These are phyloP conservation scores for Metarhizium robertsii DNA, from an alignment of 2,329 filamentous ascomycete species.

Conservation along the genomic window DNA sequence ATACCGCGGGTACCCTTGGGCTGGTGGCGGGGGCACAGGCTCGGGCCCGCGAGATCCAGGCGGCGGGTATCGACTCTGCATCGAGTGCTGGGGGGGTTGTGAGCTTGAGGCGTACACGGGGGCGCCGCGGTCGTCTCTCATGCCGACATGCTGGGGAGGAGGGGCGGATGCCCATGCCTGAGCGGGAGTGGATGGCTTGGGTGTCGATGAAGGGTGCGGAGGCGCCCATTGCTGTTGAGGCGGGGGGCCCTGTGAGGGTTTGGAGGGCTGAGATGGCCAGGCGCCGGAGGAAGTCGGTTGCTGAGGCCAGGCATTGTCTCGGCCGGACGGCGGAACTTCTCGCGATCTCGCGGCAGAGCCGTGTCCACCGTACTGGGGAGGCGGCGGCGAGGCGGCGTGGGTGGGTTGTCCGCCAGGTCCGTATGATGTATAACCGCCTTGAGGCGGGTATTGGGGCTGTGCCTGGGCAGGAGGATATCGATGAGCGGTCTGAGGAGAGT, in stretches of 20 bases:
- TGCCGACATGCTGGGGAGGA: constrained; percentile 23
- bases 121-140: constrained; percentile 29
- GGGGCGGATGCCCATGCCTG: constrained; percentile 23
- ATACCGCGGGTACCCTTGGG: constrained; percentile 34
- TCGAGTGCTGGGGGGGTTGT: constrained; percentile 25
- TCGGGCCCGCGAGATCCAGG: constrained; percentile 31
- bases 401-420: constrained; percentile 24
- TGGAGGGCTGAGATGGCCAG: constrained; percentile 23
- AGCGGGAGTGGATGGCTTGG: constrained; percentile 25
- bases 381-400: constrained; percentile 41
- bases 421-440: constrained; percentile 35
- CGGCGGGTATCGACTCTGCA: constrained; percentile 28
- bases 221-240: constrained; percentile 24
- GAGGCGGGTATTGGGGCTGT: constrained; percentile 33
- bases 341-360: constrained; percentile 32
- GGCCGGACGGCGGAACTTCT: constrained; percentile 29
- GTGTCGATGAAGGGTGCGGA: constrained; percentile 18
- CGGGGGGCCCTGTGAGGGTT: constrained; percentile 21
- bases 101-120: constrained; percentile 23
- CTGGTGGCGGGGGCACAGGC: constrained; percentile 26
- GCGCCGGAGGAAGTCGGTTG: constrained; percentile 12
- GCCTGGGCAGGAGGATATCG: constrained; percentile 34
- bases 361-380: constrained; percentile 41
- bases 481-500: constrained; percentile 37
- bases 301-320: constrained; percentile 23